Base-by-base conservation (phyloP, 768 basidiomycete genomes). In the Leccinum ochraceum region DNA sequence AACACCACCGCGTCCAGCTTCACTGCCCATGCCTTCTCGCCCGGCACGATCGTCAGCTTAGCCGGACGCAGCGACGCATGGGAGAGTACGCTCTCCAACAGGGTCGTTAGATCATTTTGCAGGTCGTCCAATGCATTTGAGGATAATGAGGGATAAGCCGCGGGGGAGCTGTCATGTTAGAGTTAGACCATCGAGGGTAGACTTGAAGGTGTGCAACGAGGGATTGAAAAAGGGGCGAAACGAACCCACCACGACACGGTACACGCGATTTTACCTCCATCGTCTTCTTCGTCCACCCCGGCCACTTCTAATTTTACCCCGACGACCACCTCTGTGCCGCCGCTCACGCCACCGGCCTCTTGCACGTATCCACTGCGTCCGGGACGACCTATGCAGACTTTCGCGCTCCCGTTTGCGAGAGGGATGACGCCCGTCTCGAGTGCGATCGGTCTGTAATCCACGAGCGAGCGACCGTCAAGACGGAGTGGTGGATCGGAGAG, bases 391-490 rank as follows among this genome's bases (percentile, higher is more conserved):
- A 94, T 82, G 63, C 78, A 84, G 9, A 94, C 76, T 24, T 83
- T 82, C 6, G 91, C 92, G 63, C 92, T 94, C 6, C 94, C 94
- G 61, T 95, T 94, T 20, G 93, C 89, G 6, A 92, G 81, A 6
- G 92, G 90, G 16, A 86, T 85, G 2, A 90, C 82, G 22, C 89
- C 90, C 0, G 90, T 91, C 74, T 92, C 87, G 30, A 95, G 83
- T 8, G 84, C 77, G 22, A 95, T 80, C 0, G 82, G 75, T 30
- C 94, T 81, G 66, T 83, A 94, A 63, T 90, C 87, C 37, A 79
- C 73, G 0, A 89, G 77, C 6, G 77, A 68, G 20, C 94, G 88
- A 1, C 92, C 92, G 71, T 95, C 94, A 4, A 84, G 80, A 54
- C 94, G 88, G n/a, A 86, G 76, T 2, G 92, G 84, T 2, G 83